phyloP scores from a whole-genome alignment of 1,284 basidiomycete species.

The Pholiota adiposa region DNA sequence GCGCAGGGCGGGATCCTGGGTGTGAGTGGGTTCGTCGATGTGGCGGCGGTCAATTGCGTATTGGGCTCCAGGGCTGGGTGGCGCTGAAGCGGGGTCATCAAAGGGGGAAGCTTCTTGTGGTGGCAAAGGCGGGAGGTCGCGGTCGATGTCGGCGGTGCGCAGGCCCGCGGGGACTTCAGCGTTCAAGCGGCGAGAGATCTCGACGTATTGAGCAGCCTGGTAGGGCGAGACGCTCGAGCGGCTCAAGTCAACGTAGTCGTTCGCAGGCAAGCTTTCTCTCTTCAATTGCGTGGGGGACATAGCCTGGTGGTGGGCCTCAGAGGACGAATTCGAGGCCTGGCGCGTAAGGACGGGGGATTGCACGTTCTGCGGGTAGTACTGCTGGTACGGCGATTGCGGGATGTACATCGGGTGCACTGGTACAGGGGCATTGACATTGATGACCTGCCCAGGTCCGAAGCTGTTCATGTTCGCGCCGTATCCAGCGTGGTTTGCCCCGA shows the following conservation, averaged over 20 bases:
- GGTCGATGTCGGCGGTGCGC: slow-evolving; percentile 35
- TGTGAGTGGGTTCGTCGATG: background rate
- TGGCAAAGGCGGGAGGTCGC: slow-evolving; percentile 30
- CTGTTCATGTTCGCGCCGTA: slow-evolving; percentile 19
- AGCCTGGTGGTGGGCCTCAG: background rate
- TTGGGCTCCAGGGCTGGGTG: slow-evolving; percentile 21
- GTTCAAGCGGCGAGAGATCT: slow-evolving; percentile 62
- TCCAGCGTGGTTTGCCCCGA: slow-evolving; percentile 20
- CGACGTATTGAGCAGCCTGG: slow-evolving; percentile 75
- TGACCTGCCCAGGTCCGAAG: slow-evolving; percentile 24
- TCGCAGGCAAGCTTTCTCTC: slow-evolving; percentile 27
- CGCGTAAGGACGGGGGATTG: slow-evolving; percentile 25
- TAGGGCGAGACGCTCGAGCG: slow-evolving; percentile 73
- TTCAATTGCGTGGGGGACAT: background rate
- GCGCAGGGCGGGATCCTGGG: background rate
- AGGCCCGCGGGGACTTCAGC: slow-evolving; percentile 43
- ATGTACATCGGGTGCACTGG: slow-evolving; percentile 27
- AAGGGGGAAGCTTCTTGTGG: slow-evolving; percentile 33
- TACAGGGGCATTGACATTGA: slow-evolving; percentile 19
- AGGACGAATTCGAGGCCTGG: slow-evolving; percentile 19
- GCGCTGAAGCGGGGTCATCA: slow-evolving; percentile 31
- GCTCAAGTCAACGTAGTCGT: slow-evolving; percentile 63
- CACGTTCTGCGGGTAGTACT: slow-evolving; percentile 13
- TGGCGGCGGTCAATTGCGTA: slow-evolving; percentile 21
- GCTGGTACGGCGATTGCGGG: slow-evolving; percentile 28